phyloP scores from a whole-genome alignment of 2,329 filamentous ascomycete species.

The Ambrosiella xylebori region DNA sequence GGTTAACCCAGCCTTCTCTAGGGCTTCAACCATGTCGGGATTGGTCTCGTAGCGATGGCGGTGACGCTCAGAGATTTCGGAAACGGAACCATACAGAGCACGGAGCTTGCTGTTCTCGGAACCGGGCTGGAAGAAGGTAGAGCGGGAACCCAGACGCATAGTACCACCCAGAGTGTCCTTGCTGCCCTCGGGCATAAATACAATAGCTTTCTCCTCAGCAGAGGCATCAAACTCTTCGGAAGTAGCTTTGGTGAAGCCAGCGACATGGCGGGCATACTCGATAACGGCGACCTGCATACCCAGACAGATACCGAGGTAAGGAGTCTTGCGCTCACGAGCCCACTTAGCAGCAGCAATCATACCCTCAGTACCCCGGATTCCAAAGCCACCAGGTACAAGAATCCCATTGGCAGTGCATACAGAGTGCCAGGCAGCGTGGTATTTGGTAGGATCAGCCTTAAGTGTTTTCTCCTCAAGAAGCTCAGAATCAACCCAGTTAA shows the following conservation, averaged over 20 bases:
- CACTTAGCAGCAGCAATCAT: slow-evolving; percentile 81
- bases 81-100: slow-evolving; percentile 47
- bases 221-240: slow-evolving; percentile 38
- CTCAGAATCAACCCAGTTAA: slow-evolving; percentile 72
- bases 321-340: slow-evolving; percentile 64
- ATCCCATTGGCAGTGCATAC: slow-evolving; percentile 53
- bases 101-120: slow-evolving; percentile 67
- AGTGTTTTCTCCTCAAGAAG: slow-evolving; percentile 56
- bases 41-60: slow-evolving; percentile 87
- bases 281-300: slow-evolving; percentile 89
- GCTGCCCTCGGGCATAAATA: slow-evolving; percentile 73
- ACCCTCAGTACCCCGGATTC: slow-evolving; percentile 64
- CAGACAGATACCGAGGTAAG: slow-evolving; percentile 79
- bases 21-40: slow-evolving; percentile 51
- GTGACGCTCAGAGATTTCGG: slow-evolving; percentile 53
- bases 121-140: slow-evolving; percentile 56
- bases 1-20: slow-evolving; percentile 51
- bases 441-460: slow-evolving; percentile 48
- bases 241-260: slow-evolving; percentile 39
- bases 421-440: slow-evolving; percentile 71
- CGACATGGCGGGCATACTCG: slow-evolving; percentile 66
- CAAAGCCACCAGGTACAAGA: slow-evolving; percentile 60
- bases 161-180: slow-evolving; percentile 51
- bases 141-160: slow-evolving; percentile 66
- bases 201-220: slow-evolving; percentile 53